Percentiles rank a stretch among this genome's conserved stretches.
Evolutionary conservation across 1,284 basidiomycete species (phyloP).

Genomic region (Ganoderma multipileum): DNA sequence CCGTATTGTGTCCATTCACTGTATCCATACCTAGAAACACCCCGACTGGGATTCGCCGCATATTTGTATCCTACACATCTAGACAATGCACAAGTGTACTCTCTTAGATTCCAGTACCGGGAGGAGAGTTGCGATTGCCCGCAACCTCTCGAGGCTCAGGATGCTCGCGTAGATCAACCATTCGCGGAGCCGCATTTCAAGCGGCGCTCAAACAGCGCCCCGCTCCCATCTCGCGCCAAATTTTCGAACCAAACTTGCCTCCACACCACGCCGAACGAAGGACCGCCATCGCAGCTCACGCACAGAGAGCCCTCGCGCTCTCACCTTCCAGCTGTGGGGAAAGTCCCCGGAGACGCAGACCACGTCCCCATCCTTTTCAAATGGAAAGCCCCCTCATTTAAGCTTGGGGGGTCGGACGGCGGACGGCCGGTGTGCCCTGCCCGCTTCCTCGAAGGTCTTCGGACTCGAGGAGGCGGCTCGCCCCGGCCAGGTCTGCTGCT

Average conservation of each 20-base stretch:
- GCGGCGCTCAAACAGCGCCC: not conserved
- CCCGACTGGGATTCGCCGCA: not conserved
- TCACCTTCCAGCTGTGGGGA: slow-evolving; percentile 76
- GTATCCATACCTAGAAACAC: slow-evolving; percentile 19
- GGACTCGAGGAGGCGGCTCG: slow-evolving; percentile 40
- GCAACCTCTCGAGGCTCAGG: too few relatives aligned
- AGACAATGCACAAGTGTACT: not conserved
- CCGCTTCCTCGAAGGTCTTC: slow-evolving; percentile 16
- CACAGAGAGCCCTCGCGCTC: slow-evolving; percentile 55
- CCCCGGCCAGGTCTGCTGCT: slow-evolving; percentile 65
- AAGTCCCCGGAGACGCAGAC: slow-evolving; percentile 90
- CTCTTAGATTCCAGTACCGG: not conserved
- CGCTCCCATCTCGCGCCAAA: not conserved
- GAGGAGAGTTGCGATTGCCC: not conserved
- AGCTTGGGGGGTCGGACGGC: slow-evolving; percentile 48
- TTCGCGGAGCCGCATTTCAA: not conserved
- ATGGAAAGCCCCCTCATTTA: slow-evolving; percentile 81
- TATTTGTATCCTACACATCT: slow-evolving; percentile 17
- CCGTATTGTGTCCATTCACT: slow-evolving; percentile 7
- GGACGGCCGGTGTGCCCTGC: slow-evolving; percentile 52
- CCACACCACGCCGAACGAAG: slow-evolving; percentile 47
- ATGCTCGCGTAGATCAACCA: not conserved
- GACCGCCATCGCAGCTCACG: slow-evolving; percentile 86
- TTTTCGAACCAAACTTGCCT: not conserved
- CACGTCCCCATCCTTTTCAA: slow-evolving; percentile 59